Evolutionary conservation across 1,139 yeast species (phyloP).

Genomic region (Zygosaccharomyces sapae): DNA sequence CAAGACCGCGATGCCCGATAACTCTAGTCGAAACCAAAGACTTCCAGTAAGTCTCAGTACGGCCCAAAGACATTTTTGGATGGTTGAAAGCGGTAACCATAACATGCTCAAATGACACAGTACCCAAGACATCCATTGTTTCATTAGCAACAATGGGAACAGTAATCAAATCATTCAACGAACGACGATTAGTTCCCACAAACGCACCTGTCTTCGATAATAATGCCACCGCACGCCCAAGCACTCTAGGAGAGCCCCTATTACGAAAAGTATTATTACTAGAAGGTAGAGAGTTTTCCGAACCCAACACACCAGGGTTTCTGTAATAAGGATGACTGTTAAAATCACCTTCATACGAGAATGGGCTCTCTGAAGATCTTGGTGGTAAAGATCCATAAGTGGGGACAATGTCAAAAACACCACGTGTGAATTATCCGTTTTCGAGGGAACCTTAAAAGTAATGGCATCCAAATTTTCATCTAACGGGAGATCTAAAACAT

Average conservation of each 20-base stretch:
- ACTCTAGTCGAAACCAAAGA: conserved; percentile 84
- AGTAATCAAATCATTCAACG: conserved; percentile 62
- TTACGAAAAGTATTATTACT: conserved; percentile 2
- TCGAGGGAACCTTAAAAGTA: conserved; percentile 58
- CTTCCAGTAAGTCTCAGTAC: conserved; percentile 85
- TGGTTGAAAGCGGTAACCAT: conserved; percentile 72
- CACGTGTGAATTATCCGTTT: conserved; percentile 50
- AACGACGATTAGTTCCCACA: conserved; percentile 67
- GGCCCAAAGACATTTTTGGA: conserved; percentile 57
- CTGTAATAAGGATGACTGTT: conserved; percentile 4
- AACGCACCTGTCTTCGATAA: conserved; percentile 59
- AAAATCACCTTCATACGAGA: not conserved
- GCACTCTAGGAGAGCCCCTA: conserved; percentile 42
- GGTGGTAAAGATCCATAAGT: conserved; percentile 58
- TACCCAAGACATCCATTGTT: conserved; percentile 72
- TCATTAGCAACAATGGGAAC: conserved; percentile 75
- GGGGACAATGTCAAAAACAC: conserved; percentile 89
- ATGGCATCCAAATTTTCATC: conserved; percentile 86
- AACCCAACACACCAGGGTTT: conserved; percentile 4
- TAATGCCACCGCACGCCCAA: conserved; percentile 85
- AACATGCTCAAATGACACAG: conserved; percentile 69
- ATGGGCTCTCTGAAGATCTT: conserved; percentile 5
- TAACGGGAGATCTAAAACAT: conserved; percentile 73
- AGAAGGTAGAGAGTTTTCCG: conserved; percentile 11
- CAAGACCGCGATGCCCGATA: conserved; percentile 95